These are phyloP conservation scores for Elsinoe arachidis DNA, from an alignment of 2,329 filamentous ascomycete species.

Conservation along the genomic window DNA sequence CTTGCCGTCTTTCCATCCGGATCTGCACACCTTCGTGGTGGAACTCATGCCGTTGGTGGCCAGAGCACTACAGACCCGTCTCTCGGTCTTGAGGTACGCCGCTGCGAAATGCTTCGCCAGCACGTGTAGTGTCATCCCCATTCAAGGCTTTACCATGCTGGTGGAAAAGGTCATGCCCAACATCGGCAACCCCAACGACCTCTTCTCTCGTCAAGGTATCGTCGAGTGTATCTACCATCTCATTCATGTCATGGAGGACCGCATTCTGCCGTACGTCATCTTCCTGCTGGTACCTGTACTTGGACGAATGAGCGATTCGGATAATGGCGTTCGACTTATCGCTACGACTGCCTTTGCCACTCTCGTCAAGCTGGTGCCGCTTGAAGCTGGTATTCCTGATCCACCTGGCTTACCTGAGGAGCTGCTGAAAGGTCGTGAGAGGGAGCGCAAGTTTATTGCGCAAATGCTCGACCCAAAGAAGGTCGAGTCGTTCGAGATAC, in stretches of 20 bases:
- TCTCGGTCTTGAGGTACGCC: constrained; percentile 92
- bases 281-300: constrained; percentile 97
- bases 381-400: constrained; percentile 95
- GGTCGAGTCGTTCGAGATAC: constrained; percentile 86
- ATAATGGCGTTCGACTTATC: constrained; percentile 87
- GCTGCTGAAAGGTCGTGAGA: constrained; percentile 79
- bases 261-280: constrained; percentile 93
- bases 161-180: constrained; percentile 88
- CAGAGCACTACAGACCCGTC: constrained; percentile 74
- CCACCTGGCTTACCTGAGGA: constrained; percentile 86
- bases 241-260: constrained; percentile 96
- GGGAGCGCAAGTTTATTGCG: constrained; percentile 90
- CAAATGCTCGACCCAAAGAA: constrained; percentile 96
- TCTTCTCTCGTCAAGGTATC: constrained; percentile 82
- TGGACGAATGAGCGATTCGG: constrained; percentile 95
- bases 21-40: constrained; percentile 72
- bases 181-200: constrained; percentile 81
- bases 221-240: constrained; percentile 95
- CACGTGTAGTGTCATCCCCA: constrained; percentile 90
- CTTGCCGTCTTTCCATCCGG: constrained; percentile 74
- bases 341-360: constrained; percentile 97
- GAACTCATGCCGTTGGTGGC: constrained; percentile 76
- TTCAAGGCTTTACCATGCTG: constrained; percentile 90
- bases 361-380: constrained; percentile 88
- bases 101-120: constrained; percentile 96